Evolutionary conservation across 2,329 filamentous ascomycete species (phyloP), one percentile per base, ranked within the genome.

Genomic region (Leptographium radiaticola): DNA sequence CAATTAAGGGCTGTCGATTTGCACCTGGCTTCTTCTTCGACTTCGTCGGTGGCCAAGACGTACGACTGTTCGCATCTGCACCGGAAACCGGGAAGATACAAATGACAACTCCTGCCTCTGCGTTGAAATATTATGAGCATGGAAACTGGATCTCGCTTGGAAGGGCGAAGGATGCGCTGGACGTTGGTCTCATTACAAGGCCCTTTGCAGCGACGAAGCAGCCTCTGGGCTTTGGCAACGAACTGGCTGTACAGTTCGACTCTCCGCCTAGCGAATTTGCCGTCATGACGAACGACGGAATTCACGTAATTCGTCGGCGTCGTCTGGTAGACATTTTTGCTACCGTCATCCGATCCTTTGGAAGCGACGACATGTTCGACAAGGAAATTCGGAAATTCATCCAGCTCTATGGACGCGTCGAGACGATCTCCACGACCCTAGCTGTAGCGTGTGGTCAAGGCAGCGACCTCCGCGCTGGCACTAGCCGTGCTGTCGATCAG

Each of bases 361-460:
- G 81, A 4, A 86, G 86, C 15, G 84, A 87, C 8, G 88, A 96
- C 58, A 87, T 86, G 4, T 71, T 93, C 11, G 89, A 95, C 61
- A 80, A 77, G 18, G 87, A 95, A 61, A 79, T 94, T 25, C 86
- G 86, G 53, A 87, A 83, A 57, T 91, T 98, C 62, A 87, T 93
- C 57, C 80, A 83, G 55, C 77, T 84, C 11, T 98, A 97, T 65
- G 93, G 93, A 13, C 81, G 90, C 12, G 83, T 85, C 4, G 93
- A 98, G 67, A 93, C 87, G 0, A 84, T 94, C 53, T 88, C 93
- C 0, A 89, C 91, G 43, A 90, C 93, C 31, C 73, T 98, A 51
- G 93, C 93, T 12, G 93, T 98, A 34, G 90, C 93, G 40, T 98
- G 93, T 66, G 90, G 91, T 5, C 90, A 97, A 65, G 91, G 89